Evolutionary conservation across 179 eudicot genomes (phyloP).

Genomic region (Silene vulgaris): DNA sequence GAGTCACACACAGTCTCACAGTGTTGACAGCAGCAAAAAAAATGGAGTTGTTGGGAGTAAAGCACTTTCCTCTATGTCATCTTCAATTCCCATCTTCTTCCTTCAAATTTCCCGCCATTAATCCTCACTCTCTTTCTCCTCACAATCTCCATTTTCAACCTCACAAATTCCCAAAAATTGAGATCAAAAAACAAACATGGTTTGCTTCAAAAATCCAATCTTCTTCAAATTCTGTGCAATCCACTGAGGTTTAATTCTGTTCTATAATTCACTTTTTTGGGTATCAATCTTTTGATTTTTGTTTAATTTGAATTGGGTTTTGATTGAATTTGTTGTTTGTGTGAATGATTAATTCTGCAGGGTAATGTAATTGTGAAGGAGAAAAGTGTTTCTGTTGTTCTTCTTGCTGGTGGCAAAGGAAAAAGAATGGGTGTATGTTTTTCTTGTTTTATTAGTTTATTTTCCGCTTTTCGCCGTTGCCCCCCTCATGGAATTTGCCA

Average conservation of each 20-base stretch:
- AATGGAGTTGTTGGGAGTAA: conserved; percentile 30
- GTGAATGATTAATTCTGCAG: conserved; percentile 29
- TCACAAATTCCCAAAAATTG: conserved; percentile 11
- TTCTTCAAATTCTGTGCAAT: conserved; percentile 31
- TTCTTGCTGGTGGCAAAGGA: conserved; percentile 95
- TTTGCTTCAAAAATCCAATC: conserved; percentile 24
- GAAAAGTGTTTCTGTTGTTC: conserved; percentile 83
- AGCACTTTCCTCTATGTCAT: conserved; percentile 19
- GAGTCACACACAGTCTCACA: too few species aligned
- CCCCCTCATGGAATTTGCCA: not conserved
- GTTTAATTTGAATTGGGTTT: not conserved
- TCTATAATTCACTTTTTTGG: not conserved
- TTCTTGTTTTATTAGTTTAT: not conserved
- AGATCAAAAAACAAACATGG: conserved; percentile 11
- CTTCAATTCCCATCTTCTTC: conserved; percentile 14
- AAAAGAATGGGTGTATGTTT: conserved; percentile 88
- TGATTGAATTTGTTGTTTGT: not conserved
- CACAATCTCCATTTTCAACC: not conserved
- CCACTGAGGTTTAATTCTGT: conserved; percentile 24
- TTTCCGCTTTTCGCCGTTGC: not conserved
- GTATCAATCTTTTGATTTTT: not conserved
- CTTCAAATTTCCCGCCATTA: conserved; percentile 1
- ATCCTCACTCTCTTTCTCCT: not conserved
- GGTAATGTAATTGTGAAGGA: conserved; percentile 51
- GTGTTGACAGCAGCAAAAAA: not conserved